Percentiles rank a stretch among this genome's conserved stretches.
Conservation (phyloP, 192 early-diverging fungal species). For the Umbelopsis sp. region DNA sequence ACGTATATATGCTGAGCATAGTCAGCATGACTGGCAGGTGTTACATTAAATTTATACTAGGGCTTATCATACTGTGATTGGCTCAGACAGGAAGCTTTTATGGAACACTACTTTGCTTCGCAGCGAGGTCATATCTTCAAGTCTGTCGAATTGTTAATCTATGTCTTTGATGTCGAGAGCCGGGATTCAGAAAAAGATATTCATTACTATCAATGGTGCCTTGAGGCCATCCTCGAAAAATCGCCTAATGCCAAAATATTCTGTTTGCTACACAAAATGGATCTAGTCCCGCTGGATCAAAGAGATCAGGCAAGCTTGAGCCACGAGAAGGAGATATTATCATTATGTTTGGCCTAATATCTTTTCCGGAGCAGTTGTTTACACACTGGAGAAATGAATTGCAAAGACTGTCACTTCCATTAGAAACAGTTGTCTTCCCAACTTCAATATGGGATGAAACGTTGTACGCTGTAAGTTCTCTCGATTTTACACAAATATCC, state of each 20-base stretch:
- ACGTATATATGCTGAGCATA: constrained; percentile 7
- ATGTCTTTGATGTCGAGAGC: constrained; percentile 96
- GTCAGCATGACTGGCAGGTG: not conserved
- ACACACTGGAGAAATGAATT: constrained; percentile 49
- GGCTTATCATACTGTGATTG: not conserved
- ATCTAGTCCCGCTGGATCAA: constrained; percentile 81
- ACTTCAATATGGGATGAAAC: constrained; percentile 95
- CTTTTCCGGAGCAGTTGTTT: not conserved
- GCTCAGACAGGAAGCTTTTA: constrained; percentile 85
- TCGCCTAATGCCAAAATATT: constrained; percentile 93
- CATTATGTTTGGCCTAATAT: no score
- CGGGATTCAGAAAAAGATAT: constrained; percentile 91
- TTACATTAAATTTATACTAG: not conserved
- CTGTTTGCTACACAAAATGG: constrained; percentile 98
- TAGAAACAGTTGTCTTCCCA: constrained; percentile 68
- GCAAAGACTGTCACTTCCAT: constrained; percentile 63
- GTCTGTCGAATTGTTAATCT: constrained; percentile 98
- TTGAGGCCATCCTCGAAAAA: constrained; percentile 78
- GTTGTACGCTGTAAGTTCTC: constrained; percentile 66
- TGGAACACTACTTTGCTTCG: constrained; percentile 94
- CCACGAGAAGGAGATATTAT: not conserved
- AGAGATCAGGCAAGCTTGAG: constrained; percentile 56
- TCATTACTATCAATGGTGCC: constrained; percentile 84
- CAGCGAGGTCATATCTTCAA: constrained; percentile 95
- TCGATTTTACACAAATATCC: not conserved